These are phyloP conservation scores for Exutisphaerella laricina DNA, from an alignment of 2,329 filamentous ascomycete genomes.

Conservation along the genomic window DNA sequence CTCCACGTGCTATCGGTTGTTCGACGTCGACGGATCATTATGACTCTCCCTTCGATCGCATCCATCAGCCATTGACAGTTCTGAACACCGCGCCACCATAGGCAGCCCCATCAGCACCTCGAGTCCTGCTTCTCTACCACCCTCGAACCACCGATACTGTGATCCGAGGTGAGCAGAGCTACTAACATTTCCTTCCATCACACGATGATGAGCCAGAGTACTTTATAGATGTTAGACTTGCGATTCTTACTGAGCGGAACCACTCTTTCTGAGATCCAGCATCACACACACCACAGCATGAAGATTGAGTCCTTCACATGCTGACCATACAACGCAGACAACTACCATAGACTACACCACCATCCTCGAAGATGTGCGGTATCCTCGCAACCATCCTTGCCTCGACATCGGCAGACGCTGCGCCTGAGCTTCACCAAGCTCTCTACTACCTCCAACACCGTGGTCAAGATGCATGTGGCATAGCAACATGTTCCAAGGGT, in stretches of 20 bases:
- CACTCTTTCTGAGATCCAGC: slow-evolving; percentile 13
- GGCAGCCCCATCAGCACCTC: not conserved
- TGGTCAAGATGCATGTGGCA: slow-evolving; percentile 84
- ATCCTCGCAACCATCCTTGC: slow-evolving; percentile 47
- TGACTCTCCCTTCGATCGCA: slow-evolving; percentile 1
- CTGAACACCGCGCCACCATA: no score
- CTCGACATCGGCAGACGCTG: slow-evolving; percentile 36
- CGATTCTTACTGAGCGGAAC: slow-evolving; percentile 15
- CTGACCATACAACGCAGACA: slow-evolving; percentile 5
- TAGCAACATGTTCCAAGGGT: slow-evolving; percentile 66
- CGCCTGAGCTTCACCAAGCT: slow-evolving; percentile 35
- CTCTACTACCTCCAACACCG: slow-evolving; percentile 49
- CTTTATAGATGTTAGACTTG: slow-evolving; percentile 24
- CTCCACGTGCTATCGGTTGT: not conserved
- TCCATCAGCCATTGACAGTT: not conserved
- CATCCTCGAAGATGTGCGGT: slow-evolving; percentile 44
- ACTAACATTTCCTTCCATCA: not conserved
- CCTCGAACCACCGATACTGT: not conserved
- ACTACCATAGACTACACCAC: slow-evolving; percentile 7
- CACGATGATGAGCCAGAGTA: slow-evolving; percentile 16
- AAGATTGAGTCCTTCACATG: slow-evolving; percentile 1
- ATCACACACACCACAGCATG: not conserved
- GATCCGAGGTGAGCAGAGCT: not conserved
- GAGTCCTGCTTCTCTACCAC: not conserved
- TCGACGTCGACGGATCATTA: not conserved